Conservation (phyloP, 1,139 yeast genomes). For the Taiozyma onychis region DNA sequence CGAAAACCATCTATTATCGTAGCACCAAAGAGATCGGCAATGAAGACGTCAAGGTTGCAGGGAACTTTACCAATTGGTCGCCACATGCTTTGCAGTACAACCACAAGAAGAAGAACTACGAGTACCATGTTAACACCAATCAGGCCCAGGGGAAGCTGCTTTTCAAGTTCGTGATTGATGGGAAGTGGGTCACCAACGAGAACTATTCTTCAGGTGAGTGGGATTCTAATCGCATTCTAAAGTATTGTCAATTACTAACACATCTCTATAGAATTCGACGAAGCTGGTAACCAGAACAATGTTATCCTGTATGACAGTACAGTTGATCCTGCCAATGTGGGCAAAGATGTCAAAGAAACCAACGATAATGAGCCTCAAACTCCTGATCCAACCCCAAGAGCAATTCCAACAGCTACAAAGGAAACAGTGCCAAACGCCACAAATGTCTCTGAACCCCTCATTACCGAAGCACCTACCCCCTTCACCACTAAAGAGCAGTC, state of each 20-base stretch:
- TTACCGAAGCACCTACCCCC: neutral
- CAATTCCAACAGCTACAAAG: constrained; percentile 3
- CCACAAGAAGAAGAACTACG: constrained; percentile 1
- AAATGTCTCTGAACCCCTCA: neutral
- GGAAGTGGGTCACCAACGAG: constrained; percentile 16
- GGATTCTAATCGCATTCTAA: too few species aligned
- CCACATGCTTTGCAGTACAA: constrained; percentile 10
- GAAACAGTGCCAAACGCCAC: constrained; percentile 2
- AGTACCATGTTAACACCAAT: constrained; percentile 8
- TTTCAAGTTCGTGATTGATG: constrained; percentile 22
- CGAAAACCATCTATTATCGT: constrained; percentile 3
- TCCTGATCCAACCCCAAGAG: constrained; percentile 18
- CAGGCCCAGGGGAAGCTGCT: constrained; percentile 12
- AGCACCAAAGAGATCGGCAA: constrained; percentile 1
- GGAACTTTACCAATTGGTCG: constrained; percentile 21
- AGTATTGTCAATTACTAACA: neutral
- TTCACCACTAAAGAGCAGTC: neutral
- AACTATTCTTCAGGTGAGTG: constrained; percentile 21
- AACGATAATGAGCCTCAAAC: constrained; percentile 10
- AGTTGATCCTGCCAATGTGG: neutral
- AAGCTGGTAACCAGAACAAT: constrained; percentile 21
- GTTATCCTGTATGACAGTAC: constrained; percentile 16
- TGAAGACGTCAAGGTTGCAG: constrained; percentile 19
- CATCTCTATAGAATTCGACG: constrained; percentile 16
- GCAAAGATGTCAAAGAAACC: neutral